phyloP scores from a whole-genome alignment of 495 filamentous ascomycete species.

The Aspergillus bridgeri region DNA sequence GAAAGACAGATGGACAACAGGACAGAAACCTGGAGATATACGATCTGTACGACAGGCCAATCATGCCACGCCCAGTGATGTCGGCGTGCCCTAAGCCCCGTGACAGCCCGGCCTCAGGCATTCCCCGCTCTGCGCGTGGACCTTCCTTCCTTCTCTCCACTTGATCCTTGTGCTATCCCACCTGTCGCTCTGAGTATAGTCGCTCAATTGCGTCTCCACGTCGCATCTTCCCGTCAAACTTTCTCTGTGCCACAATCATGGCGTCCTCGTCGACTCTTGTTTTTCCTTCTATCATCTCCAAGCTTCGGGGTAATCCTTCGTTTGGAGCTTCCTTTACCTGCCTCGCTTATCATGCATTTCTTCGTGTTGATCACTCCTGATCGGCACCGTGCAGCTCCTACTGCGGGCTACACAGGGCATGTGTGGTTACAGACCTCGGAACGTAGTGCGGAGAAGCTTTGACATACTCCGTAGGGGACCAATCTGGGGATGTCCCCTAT shows the following conservation, averaged over 20 bases:
- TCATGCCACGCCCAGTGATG: not conserved
- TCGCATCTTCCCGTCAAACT: slow-evolving; percentile 19
- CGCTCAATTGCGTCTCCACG: not conserved
- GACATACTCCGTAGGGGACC: too few species aligned
- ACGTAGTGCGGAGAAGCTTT: not conserved
- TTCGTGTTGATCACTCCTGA: slow-evolving; percentile 10
- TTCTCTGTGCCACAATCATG: too few species aligned
- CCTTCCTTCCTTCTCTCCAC: slow-evolving; percentile 22
- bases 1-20: not conserved
- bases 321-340: slow-evolving; percentile 19
- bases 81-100: not conserved
- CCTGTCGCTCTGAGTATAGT: too few species aligned
- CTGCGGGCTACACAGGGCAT: not conserved
- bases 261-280: not conserved
- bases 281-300: not conserved
- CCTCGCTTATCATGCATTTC: slow-evolving; percentile 8
- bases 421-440: not conserved
- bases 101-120: too few species aligned
- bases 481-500: not conserved
- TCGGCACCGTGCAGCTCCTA: not conserved
- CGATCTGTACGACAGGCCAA: too few species aligned
- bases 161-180: not conserved
- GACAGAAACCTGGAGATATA: too few species aligned
- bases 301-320: slow-evolving; percentile 9
- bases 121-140: slow-evolving; percentile 19